These are phyloP conservation scores for Datura wrightii DNA, from an alignment of 257 asterid species.

Conservation along the genomic window DNA sequence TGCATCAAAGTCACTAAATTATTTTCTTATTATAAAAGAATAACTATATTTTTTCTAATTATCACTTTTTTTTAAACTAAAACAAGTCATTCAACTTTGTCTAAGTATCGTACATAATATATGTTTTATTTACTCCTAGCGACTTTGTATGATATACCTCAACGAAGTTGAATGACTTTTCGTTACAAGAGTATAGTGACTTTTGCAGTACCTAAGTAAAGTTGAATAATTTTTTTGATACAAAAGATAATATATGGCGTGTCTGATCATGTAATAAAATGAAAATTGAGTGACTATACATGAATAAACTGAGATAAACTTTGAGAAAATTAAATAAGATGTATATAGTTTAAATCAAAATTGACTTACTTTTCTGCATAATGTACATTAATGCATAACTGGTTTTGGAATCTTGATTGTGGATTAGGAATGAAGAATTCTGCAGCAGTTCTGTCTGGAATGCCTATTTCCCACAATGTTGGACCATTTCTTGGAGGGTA, in stretches of 20 bases:
- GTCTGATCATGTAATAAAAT: too few relatives aligned
- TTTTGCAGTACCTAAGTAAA: not conserved
- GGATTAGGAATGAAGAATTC: conserved; percentile 68
- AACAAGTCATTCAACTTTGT: not conserved
- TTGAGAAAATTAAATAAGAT: not conserved
- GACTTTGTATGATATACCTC: not conserved
- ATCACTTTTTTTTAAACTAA: too few relatives aligned
- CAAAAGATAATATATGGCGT: not conserved
- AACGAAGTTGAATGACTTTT: not conserved
- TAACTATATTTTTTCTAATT: not conserved
- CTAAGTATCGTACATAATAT: too few relatives aligned
- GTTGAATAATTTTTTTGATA: not conserved
- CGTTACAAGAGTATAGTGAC: not conserved
- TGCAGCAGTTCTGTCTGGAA: conserved; percentile 65
- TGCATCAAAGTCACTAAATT: not conserved
- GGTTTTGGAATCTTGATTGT: conserved; percentile 39
- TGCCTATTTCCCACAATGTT: conserved; percentile 79
- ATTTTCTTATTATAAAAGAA: not conserved
- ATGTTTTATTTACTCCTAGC: not conserved
- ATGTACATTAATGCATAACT: conserved; percentile 20
- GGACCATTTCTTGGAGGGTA: conserved; percentile 61
- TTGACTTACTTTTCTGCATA: conserved; percentile 20
- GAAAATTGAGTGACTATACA: too few relatives aligned
- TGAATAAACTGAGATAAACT: not conserved
- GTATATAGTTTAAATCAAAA: too few relatives aligned